Evolutionary conservation across 352 stramenopile species (phyloP).

Genomic region (Aphanomyces euteiches): DNA sequence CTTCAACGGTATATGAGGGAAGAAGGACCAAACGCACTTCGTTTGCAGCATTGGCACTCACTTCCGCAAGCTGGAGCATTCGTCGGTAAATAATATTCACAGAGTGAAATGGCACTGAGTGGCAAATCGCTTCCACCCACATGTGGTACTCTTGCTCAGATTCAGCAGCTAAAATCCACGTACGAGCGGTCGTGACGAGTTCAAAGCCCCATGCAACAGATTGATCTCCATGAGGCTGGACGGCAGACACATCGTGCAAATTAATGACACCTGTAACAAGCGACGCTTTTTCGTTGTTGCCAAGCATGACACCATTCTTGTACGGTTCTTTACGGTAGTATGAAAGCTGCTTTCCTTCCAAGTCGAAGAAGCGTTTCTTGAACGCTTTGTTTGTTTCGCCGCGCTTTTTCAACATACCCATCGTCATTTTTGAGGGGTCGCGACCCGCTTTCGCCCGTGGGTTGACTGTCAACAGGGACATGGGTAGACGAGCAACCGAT

Average conservation of each 20-base stretch:
- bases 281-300: constrained; percentile 66
- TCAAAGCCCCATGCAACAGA: constrained; percentile 64
- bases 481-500: constrained; percentile 69
- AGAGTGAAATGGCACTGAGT: constrained; percentile 73
- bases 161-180: constrained; percentile 74
- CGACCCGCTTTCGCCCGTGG: constrained; percentile 39
- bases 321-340: constrained; percentile 87
- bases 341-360: constrained; percentile 61
- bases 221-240: constrained; percentile 66
- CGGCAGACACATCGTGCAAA: constrained; percentile 69
- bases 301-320: constrained; percentile 69
- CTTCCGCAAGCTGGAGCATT: constrained; percentile 81
- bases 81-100: constrained; percentile 77
- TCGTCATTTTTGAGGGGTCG: constrained; percentile 40
- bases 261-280: constrained; percentile 71
- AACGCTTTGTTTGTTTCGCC: constrained; percentile 81
- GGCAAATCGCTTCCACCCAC: constrained; percentile 78
- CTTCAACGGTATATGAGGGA: constrained; percentile 73
- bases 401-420: constrained; percentile 73
- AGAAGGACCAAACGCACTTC: constrained; percentile 84
- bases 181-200: constrained; percentile 71
- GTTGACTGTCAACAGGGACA: constrained; percentile 64
- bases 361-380: constrained; percentile 81
- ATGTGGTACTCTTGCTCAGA: constrained; percentile 71
- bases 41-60: constrained; percentile 75